A percentile compares a stretch with the other conserved stretches of the same genome.
Conservation (phyloP, 768 basidiomycete species). For the Mycena vulgaris region DNA sequence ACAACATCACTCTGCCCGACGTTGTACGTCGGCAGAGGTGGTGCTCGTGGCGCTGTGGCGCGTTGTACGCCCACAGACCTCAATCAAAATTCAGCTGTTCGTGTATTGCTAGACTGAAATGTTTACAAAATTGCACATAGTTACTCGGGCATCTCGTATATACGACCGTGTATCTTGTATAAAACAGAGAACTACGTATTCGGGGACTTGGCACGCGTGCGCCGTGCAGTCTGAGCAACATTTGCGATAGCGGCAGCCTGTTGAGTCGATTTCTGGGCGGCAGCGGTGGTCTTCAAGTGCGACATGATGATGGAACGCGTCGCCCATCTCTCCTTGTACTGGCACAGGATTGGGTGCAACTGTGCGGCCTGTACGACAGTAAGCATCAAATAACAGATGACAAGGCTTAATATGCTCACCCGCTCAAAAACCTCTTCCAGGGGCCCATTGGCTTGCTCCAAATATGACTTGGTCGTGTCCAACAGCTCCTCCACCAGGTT, state of each 20-base stretch:
- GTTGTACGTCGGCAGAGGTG: neutral
- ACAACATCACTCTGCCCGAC: neutral
- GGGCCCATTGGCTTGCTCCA: neutral
- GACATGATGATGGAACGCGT: constrained; percentile 18
- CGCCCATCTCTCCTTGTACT: constrained; percentile 21
- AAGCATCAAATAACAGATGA: neutral
- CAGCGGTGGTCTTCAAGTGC: constrained; percentile 24
- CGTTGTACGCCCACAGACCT: too few species aligned
- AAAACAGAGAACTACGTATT: too few species aligned
- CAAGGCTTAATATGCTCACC: constrained; percentile 3
- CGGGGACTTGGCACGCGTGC: neutral
- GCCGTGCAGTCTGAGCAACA: neutral
- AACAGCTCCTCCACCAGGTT: constrained; percentile 11
- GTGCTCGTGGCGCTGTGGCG: neutral
- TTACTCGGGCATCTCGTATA: too few species aligned
- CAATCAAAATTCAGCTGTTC: too few species aligned
- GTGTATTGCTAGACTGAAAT: too few species aligned
- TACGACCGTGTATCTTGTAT: too few species aligned
- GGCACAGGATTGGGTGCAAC: constrained; percentile 10
- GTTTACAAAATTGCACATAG: too few species aligned
- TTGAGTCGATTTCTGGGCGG: neutral
- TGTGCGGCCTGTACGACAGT: constrained; percentile 24
- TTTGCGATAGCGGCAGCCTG: neutral
- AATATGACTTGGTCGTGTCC: constrained; percentile 22
- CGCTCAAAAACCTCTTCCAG: constrained; percentile 7